Evolutionary conservation across 2,329 filamentous ascomycete genomes (phyloP), one percentile per base, ranked within the genome.

Genomic region (Diatrype stigma): DNA sequence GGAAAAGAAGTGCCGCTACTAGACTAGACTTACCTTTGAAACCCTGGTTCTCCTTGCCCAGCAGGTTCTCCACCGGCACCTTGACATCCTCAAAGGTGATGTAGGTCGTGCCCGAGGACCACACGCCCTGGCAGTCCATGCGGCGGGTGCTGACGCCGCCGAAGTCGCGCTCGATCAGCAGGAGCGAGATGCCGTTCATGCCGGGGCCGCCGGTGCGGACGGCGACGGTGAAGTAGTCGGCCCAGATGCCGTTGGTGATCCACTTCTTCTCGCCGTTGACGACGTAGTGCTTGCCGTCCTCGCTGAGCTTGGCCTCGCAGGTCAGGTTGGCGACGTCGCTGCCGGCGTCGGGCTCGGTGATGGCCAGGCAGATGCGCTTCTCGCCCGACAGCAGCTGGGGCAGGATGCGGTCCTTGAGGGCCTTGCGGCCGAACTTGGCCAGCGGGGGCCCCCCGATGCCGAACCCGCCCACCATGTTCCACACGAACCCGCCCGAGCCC

Each of bases 191-290:
- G 53, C 94, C 94, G 66, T 93, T 92, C 92, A 96, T 97, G 60
- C 94, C 94, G 22, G 82, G 77, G 32, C 85, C 87, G 57, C 88
- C 91, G 12, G 94, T 99, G 54, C 94, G 87, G 37, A 99, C 94
- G 23, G 93, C 94, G 14, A 90, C 95, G 50, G 94, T 97, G 78
- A 97, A 97, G 77, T 97, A 99, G 71, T 99, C 94, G 56, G 80
- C 83, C 90, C 91, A 96, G 65, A 96, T 84, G 65, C 94, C 94
- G 73, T 99, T 99, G 64, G 93, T 97, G 72, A 97, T 97, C 93
- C 94, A 97, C 77, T 99, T 99, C 87, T 99, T 97, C 83, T 96
- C 93, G 50, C 94, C 94, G 67, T 97, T 99, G 73, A 99, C 94
- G 61, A 97, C 97, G 74, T 95, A 99, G 76, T 97, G 90, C 79